Evolutionary conservation across 2,329 filamentous ascomycete species (phyloP).

Genomic region (Penicillium sp.): DNA sequence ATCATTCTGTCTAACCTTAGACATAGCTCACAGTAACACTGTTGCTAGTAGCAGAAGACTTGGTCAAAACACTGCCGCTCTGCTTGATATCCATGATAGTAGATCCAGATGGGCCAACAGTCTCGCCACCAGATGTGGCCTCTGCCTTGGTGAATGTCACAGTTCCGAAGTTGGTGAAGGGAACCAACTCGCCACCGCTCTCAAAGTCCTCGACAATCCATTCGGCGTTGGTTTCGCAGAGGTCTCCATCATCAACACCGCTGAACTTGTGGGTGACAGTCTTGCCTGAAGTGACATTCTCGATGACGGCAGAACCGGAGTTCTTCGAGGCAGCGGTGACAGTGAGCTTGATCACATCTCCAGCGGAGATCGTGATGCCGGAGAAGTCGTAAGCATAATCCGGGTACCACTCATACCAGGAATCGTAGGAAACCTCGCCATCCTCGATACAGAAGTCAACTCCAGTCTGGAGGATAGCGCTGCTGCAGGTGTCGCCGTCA

Average conservation of each 20-base stretch:
- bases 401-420: slow-evolving; percentile 63
- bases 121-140: slow-evolving; percentile 31
- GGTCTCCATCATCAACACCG: slow-evolving; percentile 36
- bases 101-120: slow-evolving; percentile 37
- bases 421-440: slow-evolving; percentile 46
- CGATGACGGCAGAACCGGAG: slow-evolving; percentile 44
- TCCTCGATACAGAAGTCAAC: slow-evolving; percentile 53
- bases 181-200: slow-evolving; percentile 38
- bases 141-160: slow-evolving; percentile 47
- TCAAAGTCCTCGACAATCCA: slow-evolving; percentile 61
- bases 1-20: not conserved
- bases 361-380: slow-evolving; percentile 45
- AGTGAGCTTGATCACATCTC: slow-evolving; percentile 44
- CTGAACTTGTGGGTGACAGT: slow-evolving; percentile 52
- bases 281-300: slow-evolving; percentile 53
- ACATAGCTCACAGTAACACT: slow-evolving; percentile 1
- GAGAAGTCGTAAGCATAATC: slow-evolving; percentile 54
- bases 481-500: slow-evolving; percentile 56
- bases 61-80: slow-evolving; percentile 35
- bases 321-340: slow-evolving; percentile 43
- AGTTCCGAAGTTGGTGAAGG: slow-evolving; percentile 49
- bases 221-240: slow-evolving; percentile 59
- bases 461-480: slow-evolving; percentile 56
- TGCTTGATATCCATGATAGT: slow-evolving; percentile 50
- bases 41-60: slow-evolving; percentile 8